Conservation (phyloP, 768 basidiomycete species). For the Mycena vitilis region DNA sequence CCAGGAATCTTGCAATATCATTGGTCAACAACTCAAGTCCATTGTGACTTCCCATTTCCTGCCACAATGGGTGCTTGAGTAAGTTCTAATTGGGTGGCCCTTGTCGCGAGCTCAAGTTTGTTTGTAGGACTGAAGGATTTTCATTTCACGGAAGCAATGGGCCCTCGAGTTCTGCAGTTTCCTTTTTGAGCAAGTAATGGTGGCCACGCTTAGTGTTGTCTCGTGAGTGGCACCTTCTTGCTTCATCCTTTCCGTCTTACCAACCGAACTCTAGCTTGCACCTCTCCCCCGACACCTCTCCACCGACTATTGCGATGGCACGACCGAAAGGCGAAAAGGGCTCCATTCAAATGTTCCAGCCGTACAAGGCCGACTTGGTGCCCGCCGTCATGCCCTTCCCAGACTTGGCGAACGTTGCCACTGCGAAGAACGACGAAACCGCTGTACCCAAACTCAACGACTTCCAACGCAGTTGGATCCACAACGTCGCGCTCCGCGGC, state of each 20-base stretch:
- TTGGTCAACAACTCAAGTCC: too few relatives aligned
- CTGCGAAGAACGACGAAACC: neutral
- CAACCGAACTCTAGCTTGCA: neutral
- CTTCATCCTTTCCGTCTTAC: neutral
- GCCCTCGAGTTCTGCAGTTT: too few relatives aligned
- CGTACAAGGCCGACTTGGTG: constrained; percentile 10
- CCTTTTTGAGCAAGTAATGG: too few relatives aligned
- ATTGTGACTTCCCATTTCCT: too few relatives aligned
- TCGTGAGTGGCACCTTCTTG: constrained; percentile 4
- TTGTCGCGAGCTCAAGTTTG: too few relatives aligned
- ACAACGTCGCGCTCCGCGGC: constrained; percentile 15
- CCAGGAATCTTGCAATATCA: too few relatives aligned
- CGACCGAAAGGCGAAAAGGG: neutral
- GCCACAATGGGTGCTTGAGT: too few relatives aligned
- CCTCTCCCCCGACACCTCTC: neutral
- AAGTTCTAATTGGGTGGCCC: too few relatives aligned
- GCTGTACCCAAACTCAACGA: constrained; percentile 24
- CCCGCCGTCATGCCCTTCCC: constrained; percentile 31
- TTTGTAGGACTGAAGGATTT: too few relatives aligned
- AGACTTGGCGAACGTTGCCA: constrained; percentile 1
- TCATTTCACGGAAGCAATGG: too few relatives aligned
- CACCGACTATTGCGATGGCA: constrained; percentile 1
- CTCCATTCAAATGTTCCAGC: constrained; percentile 24
- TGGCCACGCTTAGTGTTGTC: too few relatives aligned
- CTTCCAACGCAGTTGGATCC: constrained; percentile 20